phyloP scores from a whole-genome alignment of 169 alveolate species.

The Cryptosporidium felis region DNA sequence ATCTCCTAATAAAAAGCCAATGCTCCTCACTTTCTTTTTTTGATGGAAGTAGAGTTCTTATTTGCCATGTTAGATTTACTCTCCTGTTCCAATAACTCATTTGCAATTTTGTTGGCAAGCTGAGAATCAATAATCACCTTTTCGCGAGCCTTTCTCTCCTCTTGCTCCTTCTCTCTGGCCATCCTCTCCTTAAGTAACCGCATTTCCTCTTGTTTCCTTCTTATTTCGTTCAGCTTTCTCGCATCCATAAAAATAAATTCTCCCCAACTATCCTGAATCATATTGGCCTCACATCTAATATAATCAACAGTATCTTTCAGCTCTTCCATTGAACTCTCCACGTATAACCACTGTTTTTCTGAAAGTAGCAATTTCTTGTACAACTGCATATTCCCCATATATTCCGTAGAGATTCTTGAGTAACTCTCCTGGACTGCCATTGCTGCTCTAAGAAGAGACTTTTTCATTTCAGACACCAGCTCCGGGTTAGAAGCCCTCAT shows the following conservation, averaged over 20 bases:
- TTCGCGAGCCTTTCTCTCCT: slow-evolving; percentile 44
- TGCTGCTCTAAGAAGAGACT: slow-evolving; percentile 50
- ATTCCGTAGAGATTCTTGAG: slow-evolving; percentile 40
- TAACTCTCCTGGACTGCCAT: slow-evolving; percentile 61
- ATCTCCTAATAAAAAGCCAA: background rate
- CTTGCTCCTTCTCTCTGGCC: slow-evolving; percentile 35
- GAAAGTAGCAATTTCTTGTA: slow-evolving; percentile 57
- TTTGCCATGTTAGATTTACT: background rate
- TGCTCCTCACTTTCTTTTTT: background rate
- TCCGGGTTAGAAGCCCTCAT: slow-evolving; percentile 63
- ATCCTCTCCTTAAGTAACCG: slow-evolving; percentile 20
- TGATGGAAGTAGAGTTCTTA: background rate
- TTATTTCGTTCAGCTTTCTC: slow-evolving; percentile 21
- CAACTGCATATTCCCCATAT: slow-evolving; percentile 54
- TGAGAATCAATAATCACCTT: slow-evolving; percentile 6
- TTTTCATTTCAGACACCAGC: slow-evolving; percentile 55
- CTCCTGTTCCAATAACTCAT: slow-evolving; percentile 16
- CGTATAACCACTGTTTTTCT: slow-evolving; percentile 42
- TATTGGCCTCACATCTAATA: slow-evolving; percentile 56
- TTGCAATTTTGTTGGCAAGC: slow-evolving; percentile 37
- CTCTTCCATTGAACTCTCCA: slow-evolving; percentile 63
- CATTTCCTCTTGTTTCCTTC: slow-evolving; percentile 58
- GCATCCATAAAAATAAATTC: slow-evolving; percentile 61
- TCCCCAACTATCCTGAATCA: slow-evolving; percentile 66
- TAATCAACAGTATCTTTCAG: slow-evolving; percentile 45